Percentiles rank a stretch among this genome's conserved stretches.
Evolutionary conservation across 2,329 filamentous ascomycete species (phyloP).

Genomic region (Aspergillus fumigatus): DNA sequence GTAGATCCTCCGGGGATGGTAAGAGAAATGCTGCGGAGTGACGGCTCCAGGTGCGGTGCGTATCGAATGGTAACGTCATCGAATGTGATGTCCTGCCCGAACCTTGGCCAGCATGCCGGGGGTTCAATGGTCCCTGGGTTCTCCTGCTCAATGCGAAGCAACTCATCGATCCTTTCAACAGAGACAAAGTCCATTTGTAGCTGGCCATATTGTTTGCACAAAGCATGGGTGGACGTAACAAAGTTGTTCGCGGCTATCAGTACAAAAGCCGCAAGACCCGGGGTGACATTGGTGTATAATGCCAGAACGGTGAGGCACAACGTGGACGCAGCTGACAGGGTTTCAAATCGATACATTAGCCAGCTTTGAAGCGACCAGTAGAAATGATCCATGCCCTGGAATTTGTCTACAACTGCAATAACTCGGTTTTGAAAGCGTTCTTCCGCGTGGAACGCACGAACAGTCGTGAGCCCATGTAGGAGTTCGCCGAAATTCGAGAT

Average conservation of each 20-base stretch:
- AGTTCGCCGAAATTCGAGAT: slow-evolving; percentile 91
- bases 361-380: slow-evolving; percentile 87
- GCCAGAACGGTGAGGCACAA: slow-evolving; percentile 71
- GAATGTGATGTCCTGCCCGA: slow-evolving; percentile 68
- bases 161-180: slow-evolving; percentile 78
- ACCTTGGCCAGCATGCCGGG: slow-evolving; percentile 71
- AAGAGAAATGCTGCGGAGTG: slow-evolving; percentile 64
- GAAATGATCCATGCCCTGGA: slow-evolving; percentile 94
- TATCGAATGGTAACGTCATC: slow-evolving; percentile 75
- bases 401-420: slow-evolving; percentile 75
- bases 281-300: slow-evolving; percentile 66
- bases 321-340: slow-evolving; percentile 66
- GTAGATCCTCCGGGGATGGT: slow-evolving; percentile 72
- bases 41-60: slow-evolving; percentile 69
- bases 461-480: slow-evolving; percentile 78
- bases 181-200: slow-evolving; percentile 91
- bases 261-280: slow-evolving; percentile 79
- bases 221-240: slow-evolving; percentile 64
- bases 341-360: slow-evolving; percentile 75
- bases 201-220: slow-evolving; percentile 77
- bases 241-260: slow-evolving; percentile 64
- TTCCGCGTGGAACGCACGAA: slow-evolving; percentile 77
- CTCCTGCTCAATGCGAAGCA: slow-evolving; percentile 75
- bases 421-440: slow-evolving; percentile 74
- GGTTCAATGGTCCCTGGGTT: slow-evolving; percentile 61